Percentiles rank a stretch among this genome's conserved stretches.
phyloP scores from a whole-genome alignment of 2,329 filamentous ascomycete species.

The Claviceps capensis region DNA sequence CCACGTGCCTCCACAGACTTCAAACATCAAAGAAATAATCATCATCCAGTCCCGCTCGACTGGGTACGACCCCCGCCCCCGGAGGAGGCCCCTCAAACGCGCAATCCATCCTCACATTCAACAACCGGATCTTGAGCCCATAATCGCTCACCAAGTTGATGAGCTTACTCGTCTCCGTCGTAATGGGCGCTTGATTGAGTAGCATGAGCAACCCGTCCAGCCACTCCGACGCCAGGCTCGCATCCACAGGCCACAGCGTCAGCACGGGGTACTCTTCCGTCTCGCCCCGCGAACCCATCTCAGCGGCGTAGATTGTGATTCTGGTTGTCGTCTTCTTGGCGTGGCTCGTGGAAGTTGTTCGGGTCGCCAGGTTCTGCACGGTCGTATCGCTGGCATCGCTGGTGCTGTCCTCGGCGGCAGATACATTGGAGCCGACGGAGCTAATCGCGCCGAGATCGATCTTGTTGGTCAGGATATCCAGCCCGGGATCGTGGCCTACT shows the following conservation, averaged over 20 bases:
- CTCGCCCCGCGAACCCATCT: constrained; percentile 20
- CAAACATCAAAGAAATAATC: constrained; percentile 83
- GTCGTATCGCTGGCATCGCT: constrained; percentile 30
- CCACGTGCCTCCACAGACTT: no score
- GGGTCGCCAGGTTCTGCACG: constrained; percentile 21
- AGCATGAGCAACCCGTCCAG: constrained; percentile 91
- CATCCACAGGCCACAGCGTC: constrained; percentile 67
- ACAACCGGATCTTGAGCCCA: constrained; percentile 77
- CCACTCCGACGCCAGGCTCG: constrained; percentile 87
- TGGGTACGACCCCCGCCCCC: constrained; percentile 66
- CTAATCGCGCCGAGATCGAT: constrained; percentile 80
- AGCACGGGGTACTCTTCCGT: constrained; percentile 60
- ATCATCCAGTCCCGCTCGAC: constrained; percentile 73
- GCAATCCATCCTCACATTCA: constrained; percentile 82
- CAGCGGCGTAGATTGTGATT: constrained; percentile 65
- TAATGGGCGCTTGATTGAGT: constrained; percentile 88
- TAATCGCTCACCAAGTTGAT: constrained; percentile 79
- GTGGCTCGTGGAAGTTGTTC: constrained; percentile 24
- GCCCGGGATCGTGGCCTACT: constrained; percentile 48
- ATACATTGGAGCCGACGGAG: constrained; percentile 88
- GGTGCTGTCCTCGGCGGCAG: constrained; percentile 41
- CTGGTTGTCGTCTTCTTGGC: constrained; percentile 51
- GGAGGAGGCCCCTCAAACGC: constrained; percentile 51
- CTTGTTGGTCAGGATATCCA: constrained; percentile 65
- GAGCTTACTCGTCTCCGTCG: constrained; percentile 86